Conservation (phyloP, 1,284 basidiomycete species). For the Leccinum subrobustum region DNA sequence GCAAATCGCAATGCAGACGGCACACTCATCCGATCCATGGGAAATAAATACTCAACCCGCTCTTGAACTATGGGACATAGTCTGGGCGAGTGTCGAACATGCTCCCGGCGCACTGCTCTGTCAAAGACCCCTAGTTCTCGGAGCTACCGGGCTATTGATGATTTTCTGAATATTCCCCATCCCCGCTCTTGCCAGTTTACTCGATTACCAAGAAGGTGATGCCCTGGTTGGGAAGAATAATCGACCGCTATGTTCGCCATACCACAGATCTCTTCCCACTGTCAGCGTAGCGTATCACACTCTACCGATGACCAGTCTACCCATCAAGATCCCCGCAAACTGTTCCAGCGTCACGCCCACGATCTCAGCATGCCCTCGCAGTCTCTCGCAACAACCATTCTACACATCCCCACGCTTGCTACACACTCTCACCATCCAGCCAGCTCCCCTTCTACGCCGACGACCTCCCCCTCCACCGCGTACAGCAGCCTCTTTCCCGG, state of each 20-base stretch:
- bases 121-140: too few species aligned
- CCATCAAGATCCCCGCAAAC: conserved; percentile 11
- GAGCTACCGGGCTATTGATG: too few species aligned
- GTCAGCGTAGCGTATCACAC: conserved; percentile 19
- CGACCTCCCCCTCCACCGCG: conserved; percentile 28
- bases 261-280: neutral
- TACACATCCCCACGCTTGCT: conserved; percentile 2
- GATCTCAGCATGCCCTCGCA: conserved; percentile 21
- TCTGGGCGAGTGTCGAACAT: too few species aligned
- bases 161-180: too few species aligned
- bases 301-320: conserved; percentile 19
- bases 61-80: too few species aligned
- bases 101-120: too few species aligned
- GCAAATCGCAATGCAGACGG: too few species aligned
- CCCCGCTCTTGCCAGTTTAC: too few species aligned
- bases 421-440: conserved; percentile 8
- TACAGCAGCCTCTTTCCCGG: conserved; percentile 19
- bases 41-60: too few species aligned
- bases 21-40: too few species aligned
- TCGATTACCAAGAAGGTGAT: too few species aligned
- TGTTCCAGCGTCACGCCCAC: conserved; percentile 11
- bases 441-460: conserved; percentile 28
- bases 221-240: too few species aligned
- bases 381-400: conserved; percentile 12
- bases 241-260: conserved; percentile 17